Percentiles rank a stretch among this genome's conserved stretches.
These are phyloP conservation scores for Spongiforma sp. DNA, from an alignment of 1,284 basidiomycete genomes.

Conservation along the genomic window DNA sequence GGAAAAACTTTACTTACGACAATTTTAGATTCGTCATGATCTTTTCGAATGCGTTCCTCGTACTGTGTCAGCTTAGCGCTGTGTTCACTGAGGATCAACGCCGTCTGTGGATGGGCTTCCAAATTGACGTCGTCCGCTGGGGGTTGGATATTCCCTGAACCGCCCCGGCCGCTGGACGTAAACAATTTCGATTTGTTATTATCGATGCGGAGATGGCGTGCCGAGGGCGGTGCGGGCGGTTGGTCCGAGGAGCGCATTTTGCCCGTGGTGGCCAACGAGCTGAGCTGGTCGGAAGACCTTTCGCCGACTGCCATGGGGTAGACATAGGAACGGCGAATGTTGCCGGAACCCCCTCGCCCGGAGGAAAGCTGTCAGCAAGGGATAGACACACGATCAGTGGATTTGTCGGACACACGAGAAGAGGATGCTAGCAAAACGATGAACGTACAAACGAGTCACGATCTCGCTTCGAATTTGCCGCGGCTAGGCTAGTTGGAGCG, in stretches of 20 bases:
- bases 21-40: slow-evolving; percentile 42
- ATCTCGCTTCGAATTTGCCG: slow-evolving; percentile 40
- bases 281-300: slow-evolving; percentile 44
- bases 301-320: slow-evolving; percentile 42
- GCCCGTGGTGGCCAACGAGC: slow-evolving; percentile 41
- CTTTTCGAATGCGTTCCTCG: slow-evolving; percentile 52
- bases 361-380: slow-evolving; percentile 50
- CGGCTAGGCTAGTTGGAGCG: slow-evolving; percentile 15
- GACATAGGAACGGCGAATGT: slow-evolving; percentile 54
- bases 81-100: slow-evolving; percentile 37
- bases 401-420: neutral
- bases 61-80: slow-evolving; percentile 25
- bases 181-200: slow-evolving; percentile 43
- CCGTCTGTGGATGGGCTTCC: slow-evolving; percentile 39
- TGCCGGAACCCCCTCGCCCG: slow-evolving; percentile 71
- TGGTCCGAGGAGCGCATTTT: slow-evolving; percentile 32
- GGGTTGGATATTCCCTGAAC: slow-evolving; percentile 77
- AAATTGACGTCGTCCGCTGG: slow-evolving; percentile 56
- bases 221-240: too few relatives aligned
- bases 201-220: neutral
- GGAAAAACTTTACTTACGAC: slow-evolving; percentile 39
- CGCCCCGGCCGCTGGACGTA: slow-evolving; percentile 74
- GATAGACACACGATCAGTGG: neutral
- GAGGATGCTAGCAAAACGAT: neutral
- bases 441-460: slow-evolving; percentile 43